These are phyloP conservation scores for Prunus davidiana DNA, from an alignment of 306 rosid genomes.

Conservation along the genomic window DNA sequence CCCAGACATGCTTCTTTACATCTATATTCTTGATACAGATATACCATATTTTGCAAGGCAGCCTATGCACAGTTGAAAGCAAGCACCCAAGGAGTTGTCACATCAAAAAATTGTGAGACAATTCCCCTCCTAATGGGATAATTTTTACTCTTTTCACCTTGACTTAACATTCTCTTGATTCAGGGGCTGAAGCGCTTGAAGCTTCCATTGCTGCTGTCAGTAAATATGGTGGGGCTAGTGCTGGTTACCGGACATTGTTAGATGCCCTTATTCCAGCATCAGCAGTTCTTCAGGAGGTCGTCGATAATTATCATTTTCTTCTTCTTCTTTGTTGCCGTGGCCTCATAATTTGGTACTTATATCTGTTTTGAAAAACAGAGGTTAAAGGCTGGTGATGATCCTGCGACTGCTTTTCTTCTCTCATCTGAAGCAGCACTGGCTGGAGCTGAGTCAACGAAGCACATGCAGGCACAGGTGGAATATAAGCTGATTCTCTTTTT, in stretches of 20 bases:
- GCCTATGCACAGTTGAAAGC: conserved; percentile 65
- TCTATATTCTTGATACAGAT: conserved; percentile 37
- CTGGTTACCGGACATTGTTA: conserved; percentile 89
- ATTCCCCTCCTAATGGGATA: conserved; percentile 23
- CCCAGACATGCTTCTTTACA: not conserved
- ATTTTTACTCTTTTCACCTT: not conserved
- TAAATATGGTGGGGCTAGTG: conserved; percentile 92
- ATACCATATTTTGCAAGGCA: conserved; percentile 75
- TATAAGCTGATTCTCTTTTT: not conserved
- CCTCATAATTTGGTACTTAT: conserved; percentile 6
- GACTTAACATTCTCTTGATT: conserved; percentile 34
- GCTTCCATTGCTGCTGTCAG: conserved; percentile 81
- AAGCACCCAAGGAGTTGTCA: conserved; percentile 41
- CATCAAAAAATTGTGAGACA: conserved; percentile 64
- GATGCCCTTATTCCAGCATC: conserved; percentile 94
- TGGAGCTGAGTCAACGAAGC: conserved; percentile 86
- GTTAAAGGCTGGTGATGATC: conserved; percentile 65
- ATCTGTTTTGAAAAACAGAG: conserved; percentile 43
- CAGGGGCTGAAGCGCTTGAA: conserved; percentile 87
- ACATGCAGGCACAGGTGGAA: conserved; percentile 84
- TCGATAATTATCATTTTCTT: conserved; percentile 8
- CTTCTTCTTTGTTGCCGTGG: conserved; percentile 19
- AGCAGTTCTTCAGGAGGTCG: conserved; percentile 68
- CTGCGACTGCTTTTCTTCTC: conserved; percentile 63
- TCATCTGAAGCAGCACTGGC: conserved; percentile 80